These are phyloP conservation scores for Lasiodiplodia hormozganensis DNA, from an alignment of 2,329 filamentous ascomycete species.

Conservation along the genomic window DNA sequence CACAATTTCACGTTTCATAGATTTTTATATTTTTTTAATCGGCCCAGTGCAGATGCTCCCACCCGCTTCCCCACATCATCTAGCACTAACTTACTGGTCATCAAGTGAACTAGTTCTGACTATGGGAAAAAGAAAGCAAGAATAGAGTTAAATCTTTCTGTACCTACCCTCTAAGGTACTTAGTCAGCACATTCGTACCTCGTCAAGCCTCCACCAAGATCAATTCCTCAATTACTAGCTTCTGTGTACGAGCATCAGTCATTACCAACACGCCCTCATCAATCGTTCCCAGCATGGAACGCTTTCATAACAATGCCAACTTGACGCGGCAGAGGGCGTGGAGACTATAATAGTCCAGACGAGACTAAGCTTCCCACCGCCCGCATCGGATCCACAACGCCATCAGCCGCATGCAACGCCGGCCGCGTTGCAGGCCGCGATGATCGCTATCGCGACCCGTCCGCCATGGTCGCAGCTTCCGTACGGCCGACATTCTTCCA, in stretches of 20 bases:
- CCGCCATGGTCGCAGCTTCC: background rate
- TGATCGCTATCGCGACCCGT: background rate
- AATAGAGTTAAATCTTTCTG: background rate
- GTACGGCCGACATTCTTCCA: slow-evolving; percentile 9
- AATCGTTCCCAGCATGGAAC: background rate
- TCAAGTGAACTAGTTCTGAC: too few species aligned
- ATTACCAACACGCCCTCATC: background rate
- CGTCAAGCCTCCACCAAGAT: background rate
- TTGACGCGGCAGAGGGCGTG: background rate
- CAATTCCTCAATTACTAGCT: background rate
- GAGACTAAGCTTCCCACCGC: background rate
- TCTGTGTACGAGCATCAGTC: background rate
- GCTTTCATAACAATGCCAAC: background rate
- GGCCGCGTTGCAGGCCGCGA: background rate
- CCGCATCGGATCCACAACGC: background rate
- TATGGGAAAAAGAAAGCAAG: background rate
- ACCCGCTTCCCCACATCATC: background rate
- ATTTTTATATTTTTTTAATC: background rate
- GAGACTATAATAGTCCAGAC: background rate
- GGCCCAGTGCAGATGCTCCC: background rate
- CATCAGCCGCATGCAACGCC: background rate
- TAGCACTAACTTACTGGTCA: background rate
- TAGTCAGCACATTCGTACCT: background rate
- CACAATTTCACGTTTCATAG: background rate
- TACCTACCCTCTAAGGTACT: background rate